phyloP scores from a whole-genome alignment of 441 rosid genomes.

The Adansonia gregorii region DNA sequence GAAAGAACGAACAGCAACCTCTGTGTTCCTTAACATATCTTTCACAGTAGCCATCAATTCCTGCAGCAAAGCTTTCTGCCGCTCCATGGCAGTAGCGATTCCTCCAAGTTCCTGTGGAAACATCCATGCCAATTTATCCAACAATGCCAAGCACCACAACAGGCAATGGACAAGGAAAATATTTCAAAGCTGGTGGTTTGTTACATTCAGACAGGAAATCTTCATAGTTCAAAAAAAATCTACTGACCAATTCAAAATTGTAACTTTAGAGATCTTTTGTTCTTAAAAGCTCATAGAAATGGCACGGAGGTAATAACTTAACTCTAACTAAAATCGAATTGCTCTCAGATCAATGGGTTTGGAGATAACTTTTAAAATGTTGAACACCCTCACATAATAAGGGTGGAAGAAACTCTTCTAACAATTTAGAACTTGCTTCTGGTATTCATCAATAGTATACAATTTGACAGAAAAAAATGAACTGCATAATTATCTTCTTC shows the following conservation, averaged over 20 bases:
- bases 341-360: conserved; percentile 17
- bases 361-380: conserved; percentile 13
- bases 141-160: conserved; percentile 6
- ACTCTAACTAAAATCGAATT: not conserved
- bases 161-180: conserved; percentile 1
- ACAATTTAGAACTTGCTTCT: not conserved
- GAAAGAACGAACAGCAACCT: conserved; percentile 86
- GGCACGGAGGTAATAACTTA: conserved; percentile 1
- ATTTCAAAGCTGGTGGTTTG: conserved; percentile 8
- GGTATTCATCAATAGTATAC: too few relatives aligned
- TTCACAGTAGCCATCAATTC: conserved; percentile 80
- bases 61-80: conserved; percentile 79
- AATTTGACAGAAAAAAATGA: not conserved
- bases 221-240: conserved; percentile 8
- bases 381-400: not conserved
- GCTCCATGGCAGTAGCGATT: conserved; percentile 73
- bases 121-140: not conserved
- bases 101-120: conserved; percentile 89
- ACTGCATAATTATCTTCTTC: conserved; percentile 4
- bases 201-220: conserved; percentile 11
- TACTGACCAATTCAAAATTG: not conserved
- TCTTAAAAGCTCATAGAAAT: conserved; percentile 10
- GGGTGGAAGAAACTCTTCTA: not conserved
- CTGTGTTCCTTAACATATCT: conserved; percentile 83
- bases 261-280: not conserved